Conservation (phyloP, 306 rosid genomes). For the Castanea mollissima region DNA sequence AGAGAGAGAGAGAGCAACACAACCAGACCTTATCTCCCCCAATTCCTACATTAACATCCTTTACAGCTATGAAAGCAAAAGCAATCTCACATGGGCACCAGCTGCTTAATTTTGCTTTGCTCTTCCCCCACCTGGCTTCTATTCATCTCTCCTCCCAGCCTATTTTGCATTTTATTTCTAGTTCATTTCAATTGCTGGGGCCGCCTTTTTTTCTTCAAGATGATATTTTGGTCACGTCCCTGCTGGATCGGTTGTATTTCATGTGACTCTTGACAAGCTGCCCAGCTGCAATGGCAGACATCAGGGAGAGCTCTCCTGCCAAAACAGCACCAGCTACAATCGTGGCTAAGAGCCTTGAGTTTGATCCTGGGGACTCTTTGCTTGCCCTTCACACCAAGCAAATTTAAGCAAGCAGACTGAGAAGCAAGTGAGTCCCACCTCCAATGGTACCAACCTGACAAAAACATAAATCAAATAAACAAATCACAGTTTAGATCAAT, state of each 20-base stretch:
- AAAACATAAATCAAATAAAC: neutral
- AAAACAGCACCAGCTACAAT: slow-evolving; percentile 65
- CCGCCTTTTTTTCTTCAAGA: slow-evolving; percentile 16
- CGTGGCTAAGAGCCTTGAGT: slow-evolving; percentile 55
- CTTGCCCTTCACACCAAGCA: slow-evolving; percentile 74
- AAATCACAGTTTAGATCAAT: no score
- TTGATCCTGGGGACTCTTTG: slow-evolving; percentile 58
- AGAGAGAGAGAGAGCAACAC: neutral
- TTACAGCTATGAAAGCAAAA: neutral
- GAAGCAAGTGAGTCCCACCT: slow-evolving; percentile 82
- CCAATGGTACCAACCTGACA: slow-evolving; percentile 68
- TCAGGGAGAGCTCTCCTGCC: slow-evolving; percentile 62
- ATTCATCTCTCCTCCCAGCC: neutral
- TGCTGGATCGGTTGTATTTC: slow-evolving; percentile 75
- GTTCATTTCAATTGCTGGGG: neutral
- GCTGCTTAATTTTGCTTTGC: neutral
- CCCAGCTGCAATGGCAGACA: slow-evolving; percentile 76
- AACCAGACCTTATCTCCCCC: slow-evolving; percentile 1
- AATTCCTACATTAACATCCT: neutral
- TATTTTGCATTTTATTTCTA: neutral
- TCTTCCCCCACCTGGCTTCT: neutral
- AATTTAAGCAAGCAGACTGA: slow-evolving; percentile 70
- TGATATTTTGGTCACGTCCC: slow-evolving; percentile 30
- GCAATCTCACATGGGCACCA: slow-evolving; percentile 8
- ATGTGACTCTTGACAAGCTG: slow-evolving; percentile 80